Evolutionary conservation across 1,139 yeast species (phyloP).

Genomic region (Nakaseomyces nivariensis): DNA sequence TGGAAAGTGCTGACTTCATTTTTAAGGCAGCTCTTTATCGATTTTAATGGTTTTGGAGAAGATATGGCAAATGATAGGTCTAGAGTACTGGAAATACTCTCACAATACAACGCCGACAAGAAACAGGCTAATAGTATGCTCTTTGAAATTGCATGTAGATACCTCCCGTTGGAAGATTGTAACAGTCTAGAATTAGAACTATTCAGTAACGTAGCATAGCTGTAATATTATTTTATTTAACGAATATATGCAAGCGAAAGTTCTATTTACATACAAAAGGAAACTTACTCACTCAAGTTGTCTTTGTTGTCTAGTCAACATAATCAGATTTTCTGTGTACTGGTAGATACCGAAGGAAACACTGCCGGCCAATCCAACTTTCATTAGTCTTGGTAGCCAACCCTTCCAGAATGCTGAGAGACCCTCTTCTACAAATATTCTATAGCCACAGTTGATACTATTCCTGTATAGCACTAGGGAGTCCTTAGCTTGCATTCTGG

Average conservation of each 20-base stretch:
- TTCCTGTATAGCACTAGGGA: conserved; percentile 46
- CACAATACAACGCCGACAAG: not conserved
- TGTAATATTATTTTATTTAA: not conserved
- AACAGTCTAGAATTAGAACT: conserved; percentile 19
- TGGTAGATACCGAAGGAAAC: conserved; percentile 64
- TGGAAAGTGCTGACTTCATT: not conserved
- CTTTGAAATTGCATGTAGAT: conserved; percentile 19
- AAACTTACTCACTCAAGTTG: conserved; percentile 7
- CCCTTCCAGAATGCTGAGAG: conserved; percentile 63
- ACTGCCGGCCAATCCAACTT: conserved; percentile 72
- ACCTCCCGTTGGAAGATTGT: conserved; percentile 20
- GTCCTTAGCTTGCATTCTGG: conserved; percentile 74
- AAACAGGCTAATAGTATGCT: conserved; percentile 4
- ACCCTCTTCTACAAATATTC: conserved; percentile 63
- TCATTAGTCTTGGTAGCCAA: conserved; percentile 65
- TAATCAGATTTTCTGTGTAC: conserved; percentile 39
- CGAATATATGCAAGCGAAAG: not conserved
- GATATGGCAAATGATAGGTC: not conserved
- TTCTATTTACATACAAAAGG: not conserved
- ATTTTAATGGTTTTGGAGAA: not conserved
- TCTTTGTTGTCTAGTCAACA: conserved; percentile 15
- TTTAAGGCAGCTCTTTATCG: not conserved
- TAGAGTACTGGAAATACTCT: not conserved
- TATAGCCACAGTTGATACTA: conserved; percentile 62
- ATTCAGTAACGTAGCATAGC: conserved; percentile 5